Conservation (phyloP, 345 rosid genomes). For the Hibiscus tridactylites region DNA sequence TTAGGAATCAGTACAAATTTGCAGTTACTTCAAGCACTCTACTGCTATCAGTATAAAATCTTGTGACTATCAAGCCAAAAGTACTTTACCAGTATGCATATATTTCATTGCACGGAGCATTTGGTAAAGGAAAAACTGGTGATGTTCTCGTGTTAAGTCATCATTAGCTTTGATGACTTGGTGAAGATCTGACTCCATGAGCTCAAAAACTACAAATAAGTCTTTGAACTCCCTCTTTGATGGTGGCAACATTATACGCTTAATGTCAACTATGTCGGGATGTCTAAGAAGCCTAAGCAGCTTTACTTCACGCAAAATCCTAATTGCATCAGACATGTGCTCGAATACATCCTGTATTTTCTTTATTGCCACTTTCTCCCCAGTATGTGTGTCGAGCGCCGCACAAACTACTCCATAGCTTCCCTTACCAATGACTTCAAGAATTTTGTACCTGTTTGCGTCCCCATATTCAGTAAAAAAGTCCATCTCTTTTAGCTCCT, state of each 20-base stretch:
- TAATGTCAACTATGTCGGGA: neutral
- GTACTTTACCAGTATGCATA: neutral
- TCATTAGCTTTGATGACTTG: neutral
- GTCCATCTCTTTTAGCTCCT: neutral
- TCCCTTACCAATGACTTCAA: neutral
- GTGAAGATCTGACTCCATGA: neutral
- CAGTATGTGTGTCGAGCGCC: neutral
- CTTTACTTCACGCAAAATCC: neutral
- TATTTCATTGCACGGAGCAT: neutral
- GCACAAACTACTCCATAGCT: neutral
- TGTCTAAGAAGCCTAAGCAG: neutral
- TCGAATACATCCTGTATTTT: neutral
- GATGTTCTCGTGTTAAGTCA: neutral
- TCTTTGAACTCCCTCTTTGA: neutral
- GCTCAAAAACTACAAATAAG: neutral
- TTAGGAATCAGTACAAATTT: neutral
- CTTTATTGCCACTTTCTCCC: neutral
- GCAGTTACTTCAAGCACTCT: neutral
- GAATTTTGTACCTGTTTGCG: neutral
- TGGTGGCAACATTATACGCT: neutral
- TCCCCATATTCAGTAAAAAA: neutral
- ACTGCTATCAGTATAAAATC: neutral
- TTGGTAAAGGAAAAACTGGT: neutral
- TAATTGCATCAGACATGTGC: neutral
- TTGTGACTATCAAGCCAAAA: too few relatives aligned